Conservation (phyloP, 106 monocot species). For the Dendrobium chrysotoxum region DNA sequence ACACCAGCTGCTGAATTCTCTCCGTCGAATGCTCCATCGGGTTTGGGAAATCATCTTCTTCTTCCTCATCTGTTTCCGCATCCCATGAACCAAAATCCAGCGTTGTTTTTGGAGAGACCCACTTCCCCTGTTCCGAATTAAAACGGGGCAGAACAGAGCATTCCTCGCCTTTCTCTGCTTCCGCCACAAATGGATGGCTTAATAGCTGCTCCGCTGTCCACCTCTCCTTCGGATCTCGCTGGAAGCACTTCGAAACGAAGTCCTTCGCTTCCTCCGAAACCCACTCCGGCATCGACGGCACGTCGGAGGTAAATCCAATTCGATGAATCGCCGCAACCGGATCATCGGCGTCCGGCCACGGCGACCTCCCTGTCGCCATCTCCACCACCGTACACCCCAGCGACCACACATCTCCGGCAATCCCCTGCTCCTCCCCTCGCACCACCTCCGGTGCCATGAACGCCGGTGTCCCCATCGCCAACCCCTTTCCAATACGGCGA, state of each 20-base stretch:
- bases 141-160: no score
- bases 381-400: slow-evolving; percentile 62
- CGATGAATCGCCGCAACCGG: not conserved
- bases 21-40: not conserved
- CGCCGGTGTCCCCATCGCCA: slow-evolving; percentile 42
- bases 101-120: not conserved
- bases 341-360: slow-evolving; percentile 27
- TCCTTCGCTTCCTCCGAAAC: slow-evolving; percentile 36
- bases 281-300: slow-evolving; percentile 33
- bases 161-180: not conserved
- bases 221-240: slow-evolving; percentile 30
- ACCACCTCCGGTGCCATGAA: slow-evolving; percentile 81
- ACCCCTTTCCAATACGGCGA: not conserved
- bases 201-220: slow-evolving; percentile 38
- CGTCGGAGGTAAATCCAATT: slow-evolving; percentile 27
- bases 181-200: slow-evolving; percentile 34
- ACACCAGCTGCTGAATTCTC: not conserved
- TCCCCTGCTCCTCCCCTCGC: slow-evolving; percentile 51
- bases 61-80: not conserved
- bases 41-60: not conserved
- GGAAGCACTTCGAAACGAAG: slow-evolving; percentile 51
- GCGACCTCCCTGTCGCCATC: slow-evolving; percentile 47
- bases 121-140: not conserved
- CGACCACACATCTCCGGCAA: slow-evolving; percentile 60
- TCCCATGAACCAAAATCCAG: slow-evolving; percentile 1